Evolutionary conservation across 768 basidiomycete genomes (phyloP), one percentile per base, ranked within the genome.

Genomic region (Tulasnella sp.): DNA sequence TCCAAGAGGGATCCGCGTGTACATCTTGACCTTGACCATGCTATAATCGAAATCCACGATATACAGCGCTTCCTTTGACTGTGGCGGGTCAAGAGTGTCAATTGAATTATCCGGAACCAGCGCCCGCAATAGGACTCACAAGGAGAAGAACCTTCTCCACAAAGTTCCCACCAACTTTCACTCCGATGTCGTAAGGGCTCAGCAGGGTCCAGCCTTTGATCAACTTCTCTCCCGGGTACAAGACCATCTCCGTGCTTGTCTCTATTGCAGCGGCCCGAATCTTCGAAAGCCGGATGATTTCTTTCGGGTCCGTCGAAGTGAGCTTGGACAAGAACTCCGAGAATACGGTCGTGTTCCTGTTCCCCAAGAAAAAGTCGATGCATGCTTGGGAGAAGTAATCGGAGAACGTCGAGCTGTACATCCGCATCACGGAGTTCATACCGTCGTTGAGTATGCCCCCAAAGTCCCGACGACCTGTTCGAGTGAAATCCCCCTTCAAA

Each of bases 311-410:
- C n/a, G 93, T 91, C 15, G 94, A 93, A 81, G 92, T 91, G 70
- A 99, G 86, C 81, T 91, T 95, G 78, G 92, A 87, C 75, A 98
- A 85, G 83, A 99, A 99, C 84, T 99, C 97, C 10, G 94, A 92
- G 84, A 99, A 99, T 4, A 98, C 95, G 57, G 91, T 88, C 13
- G 91, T 83, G 1, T 92, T 94, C 76, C 96, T 91, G 83, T 95
- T 90, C 37, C 95, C 96, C 73, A 96, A 90, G 87, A 93, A 90
- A 82, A 91, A 96, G 84, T 95, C 93, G 81, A 99, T 96, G 69
- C 97, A 95, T 0, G 96, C 95, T 85, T 99, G 98, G 78, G 89
- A 91, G 84, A 98, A 99, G 92, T 96, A 99, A 84, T 99, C 98
- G 80, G 92, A 91, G 82, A 95, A 95, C 0, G 94, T 92, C 26